phyloP scores from a whole-genome alignment of 805 yeast species.

The Pichia paraexigua region DNA sequence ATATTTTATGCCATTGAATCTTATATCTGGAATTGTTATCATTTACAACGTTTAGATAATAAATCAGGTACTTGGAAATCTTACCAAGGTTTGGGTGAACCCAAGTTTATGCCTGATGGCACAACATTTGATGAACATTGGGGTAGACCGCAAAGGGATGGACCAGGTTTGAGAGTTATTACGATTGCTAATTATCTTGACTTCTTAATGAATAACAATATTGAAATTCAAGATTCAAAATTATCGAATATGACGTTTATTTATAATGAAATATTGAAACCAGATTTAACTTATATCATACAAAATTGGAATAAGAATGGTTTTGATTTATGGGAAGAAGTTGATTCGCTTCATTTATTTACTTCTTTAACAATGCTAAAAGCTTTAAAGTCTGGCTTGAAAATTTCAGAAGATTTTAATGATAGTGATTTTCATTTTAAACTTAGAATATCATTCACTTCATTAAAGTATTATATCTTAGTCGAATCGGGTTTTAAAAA shows the following conservation, averaged over 20 bases:
- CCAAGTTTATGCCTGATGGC: slow-evolving; percentile 69
- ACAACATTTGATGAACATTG: slow-evolving; percentile 55
- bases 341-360: slow-evolving; percentile 67
- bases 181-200: slow-evolving; percentile 52
- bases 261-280: slow-evolving; percentile 47
- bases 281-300: slow-evolving; percentile 61
- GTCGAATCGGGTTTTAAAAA: slow-evolving; percentile 36
- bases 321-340: slow-evolving; percentile 95
- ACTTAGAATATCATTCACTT: slow-evolving; percentile 26
- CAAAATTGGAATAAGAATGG: slow-evolving; percentile 54
- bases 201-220: slow-evolving; percentile 29
- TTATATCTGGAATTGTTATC: slow-evolving; percentile 51
- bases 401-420: slow-evolving; percentile 28
- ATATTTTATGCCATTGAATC: slow-evolving; percentile 36
- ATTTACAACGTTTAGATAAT: slow-evolving; percentile 60
- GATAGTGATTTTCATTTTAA: slow-evolving; percentile 23
- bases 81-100: slow-evolving; percentile 73
- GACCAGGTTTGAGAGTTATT: slow-evolving; percentile 76
- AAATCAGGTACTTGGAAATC: slow-evolving; percentile 55
- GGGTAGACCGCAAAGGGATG: slow-evolving; percentile 97
- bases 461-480: slow-evolving; percentile 33
- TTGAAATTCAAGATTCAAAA: slow-evolving; percentile 21
- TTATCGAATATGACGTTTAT: slow-evolving; percentile 29
- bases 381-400: slow-evolving; percentile 53
- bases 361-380: slow-evolving; percentile 68